These are phyloP conservation scores for Annulohypoxylon stygium DNA, from an alignment of 495 filamentous ascomycete genomes.

Conservation along the genomic window DNA sequence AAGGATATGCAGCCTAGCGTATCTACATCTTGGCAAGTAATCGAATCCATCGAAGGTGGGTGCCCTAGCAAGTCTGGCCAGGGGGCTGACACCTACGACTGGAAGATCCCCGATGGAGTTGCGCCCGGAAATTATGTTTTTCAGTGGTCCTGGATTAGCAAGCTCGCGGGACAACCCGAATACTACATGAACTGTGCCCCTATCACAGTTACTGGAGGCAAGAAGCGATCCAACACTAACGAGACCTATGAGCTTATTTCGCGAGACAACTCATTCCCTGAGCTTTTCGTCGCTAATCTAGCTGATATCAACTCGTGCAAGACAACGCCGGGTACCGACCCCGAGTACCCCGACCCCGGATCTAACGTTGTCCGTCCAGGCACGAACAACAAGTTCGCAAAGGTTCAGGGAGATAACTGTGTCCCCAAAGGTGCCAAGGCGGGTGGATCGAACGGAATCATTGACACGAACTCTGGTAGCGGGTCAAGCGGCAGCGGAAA, in stretches of 20 bases:
- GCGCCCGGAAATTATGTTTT: constrained; percentile 72
- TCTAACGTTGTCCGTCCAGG: constrained; percentile 61
- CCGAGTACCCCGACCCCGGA: constrained; percentile 70
- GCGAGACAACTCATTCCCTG: constrained; percentile 71
- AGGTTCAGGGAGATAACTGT: constrained; percentile 36
- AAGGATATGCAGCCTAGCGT: constrained; percentile 73
- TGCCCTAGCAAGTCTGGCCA: constrained; percentile 70
- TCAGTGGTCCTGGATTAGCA: constrained; percentile 70
- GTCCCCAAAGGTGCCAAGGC: constrained; percentile 47
- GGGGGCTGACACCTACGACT: constrained; percentile 64
- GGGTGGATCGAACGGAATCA: constrained; percentile 26
- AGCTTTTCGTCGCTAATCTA: constrained; percentile 87
- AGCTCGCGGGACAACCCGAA: constrained; percentile 43
- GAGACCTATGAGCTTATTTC: constrained; percentile 61
- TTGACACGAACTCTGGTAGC: constrained; percentile 5
- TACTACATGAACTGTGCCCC: constrained; percentile 69
- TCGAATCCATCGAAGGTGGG: constrained; percentile 84
- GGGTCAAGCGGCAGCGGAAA: background rate
- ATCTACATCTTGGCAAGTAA: constrained; percentile 77
- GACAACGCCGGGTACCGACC: constrained; percentile 59
- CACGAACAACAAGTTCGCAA: constrained; percentile 32
- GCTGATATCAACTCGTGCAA: constrained; percentile 64
- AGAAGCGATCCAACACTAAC: constrained; percentile 29
- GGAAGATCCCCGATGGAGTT: constrained; percentile 69
- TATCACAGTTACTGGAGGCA: constrained; percentile 37